A percentile compares a stretch with the other conserved stretches of the same genome.
phyloP scores from a whole-genome alignment of 2,329 filamentous ascomycete genomes.

The Alternaria arborescens region DNA sequence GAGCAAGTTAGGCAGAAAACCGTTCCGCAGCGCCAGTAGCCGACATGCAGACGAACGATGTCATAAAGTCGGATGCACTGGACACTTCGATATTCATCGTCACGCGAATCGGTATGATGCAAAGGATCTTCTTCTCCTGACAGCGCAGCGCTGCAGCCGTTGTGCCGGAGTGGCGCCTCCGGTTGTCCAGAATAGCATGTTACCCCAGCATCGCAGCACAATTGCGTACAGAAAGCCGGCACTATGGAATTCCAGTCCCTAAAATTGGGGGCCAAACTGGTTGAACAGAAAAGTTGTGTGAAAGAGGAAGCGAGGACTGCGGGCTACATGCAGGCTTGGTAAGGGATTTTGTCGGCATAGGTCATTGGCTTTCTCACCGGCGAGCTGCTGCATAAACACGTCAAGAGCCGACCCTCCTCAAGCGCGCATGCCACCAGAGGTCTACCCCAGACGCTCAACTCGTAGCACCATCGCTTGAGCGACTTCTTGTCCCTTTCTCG shows the following conservation, averaged over 20 bases:
- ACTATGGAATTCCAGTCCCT: constrained; percentile 20
- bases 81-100: constrained; percentile 8
- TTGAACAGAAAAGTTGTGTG: constrained; percentile 27
- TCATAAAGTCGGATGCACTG: constrained; percentile 19
- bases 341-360: constrained; percentile 45
- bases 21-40: constrained; percentile 24
- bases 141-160: constrained; percentile 14
- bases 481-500: constrained; percentile 17
- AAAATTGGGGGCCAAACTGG: constrained; percentile 43
- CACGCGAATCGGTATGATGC: background rate
- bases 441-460: constrained; percentile 39
- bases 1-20: constrained; percentile 32
- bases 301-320: constrained; percentile 39
- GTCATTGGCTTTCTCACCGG: constrained; percentile 46
- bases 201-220: constrained; percentile 19
- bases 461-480: constrained; percentile 39
- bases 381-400: constrained; percentile 47
- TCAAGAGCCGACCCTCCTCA: constrained; percentile 42
- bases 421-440: constrained; percentile 32
- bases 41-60: constrained; percentile 25
- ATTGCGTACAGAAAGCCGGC: constrained; percentile 20
- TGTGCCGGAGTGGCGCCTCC: constrained; percentile 23
- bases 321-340: constrained; percentile 44
- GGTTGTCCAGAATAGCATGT: constrained; percentile 17
- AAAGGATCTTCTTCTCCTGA: constrained; percentile 4